These are phyloP conservation scores for Saccharomycopsis phalli DNA, from an alignment of 1,139 yeast species.

Conservation along the genomic window DNA sequence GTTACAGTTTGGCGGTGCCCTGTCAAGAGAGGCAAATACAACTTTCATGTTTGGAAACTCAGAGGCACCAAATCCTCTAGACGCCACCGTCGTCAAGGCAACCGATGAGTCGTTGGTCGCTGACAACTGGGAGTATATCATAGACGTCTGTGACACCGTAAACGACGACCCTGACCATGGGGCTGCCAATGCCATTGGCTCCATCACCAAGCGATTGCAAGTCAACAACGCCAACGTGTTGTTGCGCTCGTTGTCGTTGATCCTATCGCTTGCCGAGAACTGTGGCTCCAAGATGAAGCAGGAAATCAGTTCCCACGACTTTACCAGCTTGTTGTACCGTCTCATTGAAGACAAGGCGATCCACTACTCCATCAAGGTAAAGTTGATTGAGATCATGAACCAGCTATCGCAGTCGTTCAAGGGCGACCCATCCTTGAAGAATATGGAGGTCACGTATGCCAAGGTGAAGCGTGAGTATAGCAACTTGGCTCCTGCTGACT, in stretches of 20 bases:
- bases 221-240: slow-evolving; percentile 74
- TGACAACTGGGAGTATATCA: slow-evolving; percentile 79
- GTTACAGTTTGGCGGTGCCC: too few species aligned
- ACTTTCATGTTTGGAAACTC: slow-evolving; percentile 9
- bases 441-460: slow-evolving; percentile 56
- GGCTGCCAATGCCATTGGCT: slow-evolving; percentile 43
- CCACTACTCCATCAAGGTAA: slow-evolving; percentile 60
- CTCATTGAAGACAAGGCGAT: slow-evolving; percentile 48
- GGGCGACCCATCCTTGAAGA: slow-evolving; percentile 64
- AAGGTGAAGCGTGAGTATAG: slow-evolving; percentile 36
- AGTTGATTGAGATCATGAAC: slow-evolving; percentile 57
- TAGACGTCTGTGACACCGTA: slow-evolving; percentile 79
- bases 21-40: too few species aligned
- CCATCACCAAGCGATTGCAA: slow-evolving; percentile 39
- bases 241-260: slow-evolving; percentile 59
- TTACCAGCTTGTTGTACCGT: slow-evolving; percentile 47
- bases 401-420: slow-evolving; percentile 52
- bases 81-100: slow-evolving; percentile 38
- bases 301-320: slow-evolving; percentile 37
- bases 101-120: slow-evolving; percentile 73
- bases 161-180: slow-evolving; percentile 58
- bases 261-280: slow-evolving; percentile 79
- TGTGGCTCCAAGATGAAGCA: slow-evolving; percentile 61
- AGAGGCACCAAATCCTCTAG: slow-evolving; percentile 10
- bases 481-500: slow-evolving; percentile 28